Evolutionary conservation across 306 rosid genomes (phyloP), one percentile per base, ranked within the genome.

Genomic region (Pterocarpus macrocarpus): DNA sequence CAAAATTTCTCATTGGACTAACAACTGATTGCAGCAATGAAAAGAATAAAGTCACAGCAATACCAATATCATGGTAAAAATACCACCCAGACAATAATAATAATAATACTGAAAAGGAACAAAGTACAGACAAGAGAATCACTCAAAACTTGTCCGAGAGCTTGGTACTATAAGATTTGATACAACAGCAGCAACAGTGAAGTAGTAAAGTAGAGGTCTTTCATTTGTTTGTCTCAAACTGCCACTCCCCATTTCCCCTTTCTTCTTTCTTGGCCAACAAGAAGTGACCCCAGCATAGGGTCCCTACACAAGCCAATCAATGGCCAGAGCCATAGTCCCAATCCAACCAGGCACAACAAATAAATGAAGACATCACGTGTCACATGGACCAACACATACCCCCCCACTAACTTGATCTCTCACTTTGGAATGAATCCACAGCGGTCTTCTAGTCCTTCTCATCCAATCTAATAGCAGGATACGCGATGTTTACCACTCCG

Each of bases 401-500:
- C 94, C 91, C 92, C 79, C 80, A 69, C 64, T 82, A 43, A 22
- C 28, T 22, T 87, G 83, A 82, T 89, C 68, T 73, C 84, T 83
- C 28, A 22, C 28, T 22, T 22, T 22, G 28, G 28, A 22, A 22
- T 22, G 28, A 22, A 22, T 22, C 59, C 83, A 67, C 87, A 85
- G 81, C 67, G 75, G 5, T 10, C 47, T 43, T 32, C 68, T 12
- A 76, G 89, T 89, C 93, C 75, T 78, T 86, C 89, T 92, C 93
- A 88, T 86, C 85, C 83, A 86, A 91, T 93, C 97, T 90, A 86
- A 79, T 73, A 69, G 84, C 84, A 88, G 94, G 87, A 93, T 91
- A 83, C 86, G 86, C 84, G 81, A 85, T 74, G 94, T 89, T 77
- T 82, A 88, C 85, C 85, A 86, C 76, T 86, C 90, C 72, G 84